Conservation (phyloP, 352 stramenopile genomes). For the Pythium graminicola region DNA sequence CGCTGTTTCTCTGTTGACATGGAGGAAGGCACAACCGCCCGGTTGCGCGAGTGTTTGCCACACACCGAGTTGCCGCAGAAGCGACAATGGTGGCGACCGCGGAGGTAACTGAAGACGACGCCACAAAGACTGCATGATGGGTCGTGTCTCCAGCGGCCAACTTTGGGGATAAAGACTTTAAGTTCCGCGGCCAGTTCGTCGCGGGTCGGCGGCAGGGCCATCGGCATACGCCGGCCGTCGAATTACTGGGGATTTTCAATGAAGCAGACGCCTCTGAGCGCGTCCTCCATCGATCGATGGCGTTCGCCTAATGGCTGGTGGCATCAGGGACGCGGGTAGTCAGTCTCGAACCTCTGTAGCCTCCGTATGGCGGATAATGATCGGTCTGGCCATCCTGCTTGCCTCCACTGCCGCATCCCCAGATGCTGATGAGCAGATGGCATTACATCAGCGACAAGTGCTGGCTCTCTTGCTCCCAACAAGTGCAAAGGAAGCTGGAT, state of each 20-base stretch:
- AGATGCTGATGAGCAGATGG: conserved; percentile 5
- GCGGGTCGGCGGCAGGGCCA: conserved; percentile 21
- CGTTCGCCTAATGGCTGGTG: conserved; percentile 3
- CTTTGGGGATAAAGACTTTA: conserved; percentile 49
- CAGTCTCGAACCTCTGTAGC: not conserved
- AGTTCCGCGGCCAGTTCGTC: conserved; percentile 21
- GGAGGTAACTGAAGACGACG: conserved; percentile 49
- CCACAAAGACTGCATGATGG: conserved; percentile 55
- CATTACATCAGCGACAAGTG: conserved; percentile 3
- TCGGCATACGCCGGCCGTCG: conserved; percentile 7
- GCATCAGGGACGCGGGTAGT: not conserved
- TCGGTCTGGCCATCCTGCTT: not conserved
- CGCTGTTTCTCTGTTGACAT: conserved; percentile 60
- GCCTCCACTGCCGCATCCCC: not conserved
- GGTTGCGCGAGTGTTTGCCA: conserved; percentile 61
- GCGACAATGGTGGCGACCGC: conserved; percentile 71
- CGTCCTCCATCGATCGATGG: conserved; percentile 6
- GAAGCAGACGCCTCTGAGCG: not conserved
- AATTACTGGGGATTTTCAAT: not conserved
- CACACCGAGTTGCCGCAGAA: conserved; percentile 72
- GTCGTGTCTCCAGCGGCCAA: conserved; percentile 48
- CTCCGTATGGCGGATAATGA: not conserved
- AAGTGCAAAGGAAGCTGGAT: not conserved
- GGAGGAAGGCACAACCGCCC: conserved; percentile 56
- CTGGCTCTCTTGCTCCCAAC: conserved; percentile 2